Evolutionary conservation across 768 basidiomycete species (phyloP).

Genomic region (Cantharellus cinnabarinus): DNA sequence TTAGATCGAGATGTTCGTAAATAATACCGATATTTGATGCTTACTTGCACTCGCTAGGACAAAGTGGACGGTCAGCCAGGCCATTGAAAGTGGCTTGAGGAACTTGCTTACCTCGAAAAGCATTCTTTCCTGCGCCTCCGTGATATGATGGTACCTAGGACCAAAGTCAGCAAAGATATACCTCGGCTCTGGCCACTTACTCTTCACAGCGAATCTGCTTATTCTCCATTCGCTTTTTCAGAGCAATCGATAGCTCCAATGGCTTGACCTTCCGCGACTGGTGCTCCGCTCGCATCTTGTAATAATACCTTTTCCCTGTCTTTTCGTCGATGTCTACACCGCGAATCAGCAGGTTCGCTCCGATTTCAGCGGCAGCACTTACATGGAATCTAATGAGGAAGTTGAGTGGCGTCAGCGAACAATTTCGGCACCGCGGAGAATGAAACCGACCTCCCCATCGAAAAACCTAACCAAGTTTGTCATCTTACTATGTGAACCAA

Average conservation of each 20-base stretch:
- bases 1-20: not conserved
- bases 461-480: constrained; percentile 29
- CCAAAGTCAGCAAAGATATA: not conserved
- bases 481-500: not conserved
- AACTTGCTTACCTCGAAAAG: constrained; percentile 42
- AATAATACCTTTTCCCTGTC: constrained; percentile 34
- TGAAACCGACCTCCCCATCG: constrained; percentile 37
- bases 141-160: constrained; percentile 32
- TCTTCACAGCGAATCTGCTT: constrained; percentile 74
- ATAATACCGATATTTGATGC: not conserved
- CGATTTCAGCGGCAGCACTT: constrained; percentile 10
- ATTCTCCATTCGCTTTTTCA: constrained; percentile 38
- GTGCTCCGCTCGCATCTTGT: constrained; percentile 11
- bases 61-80: constrained; percentile 10
- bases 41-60: not conserved
- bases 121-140: constrained; percentile 38
- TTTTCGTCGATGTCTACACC: constrained; percentile 14
- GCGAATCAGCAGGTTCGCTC: not conserved
- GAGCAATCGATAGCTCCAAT: constrained; percentile 31
- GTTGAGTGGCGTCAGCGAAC: not conserved
- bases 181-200: not conserved
- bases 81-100: constrained; percentile 15
- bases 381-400: constrained; percentile 35
- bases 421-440: not conserved
- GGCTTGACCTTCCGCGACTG: constrained; percentile 11